Base-by-base conservation (phyloP, 2,329 filamentous ascomycete genomes). In the Colletotrichum paranaense region DNA sequence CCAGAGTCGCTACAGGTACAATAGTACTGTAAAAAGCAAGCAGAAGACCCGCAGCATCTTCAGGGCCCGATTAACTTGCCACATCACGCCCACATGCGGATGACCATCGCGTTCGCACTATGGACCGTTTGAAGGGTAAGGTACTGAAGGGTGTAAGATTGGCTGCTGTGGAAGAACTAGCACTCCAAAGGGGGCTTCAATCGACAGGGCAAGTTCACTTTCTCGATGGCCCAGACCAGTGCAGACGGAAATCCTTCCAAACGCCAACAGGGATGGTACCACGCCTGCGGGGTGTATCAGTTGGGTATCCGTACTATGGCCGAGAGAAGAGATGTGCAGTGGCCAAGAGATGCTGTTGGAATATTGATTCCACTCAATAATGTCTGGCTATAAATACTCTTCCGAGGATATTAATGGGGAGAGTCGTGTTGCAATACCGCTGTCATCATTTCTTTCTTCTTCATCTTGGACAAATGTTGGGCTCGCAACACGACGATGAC, bases 221-320 rank as follows among this genome's bases (percentile, higher is more conserved):
- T 19, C 19, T 49, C 42, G 19, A n/a, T 2, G 8, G 42, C 1
- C 42, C 3, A 8, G 42, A 4, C 8, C 19, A 49, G 19, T 49
- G 42, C 42, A n/a, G 42, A 49, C 42, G 19, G 42, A 3, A 49
- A 49, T 49, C 42, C 42, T 22, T n/a, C 38, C 5, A 19, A 42
- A 35, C 11, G 62, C 52, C n/a, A 53, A 26, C 46, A 63, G 62
- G 62, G 62, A 63, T 63, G 46, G 8, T 8, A 53, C 52, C 46
- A 24, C 6, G 32, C 46, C 46, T 38, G 62, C 28, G 62, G 62
- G 62, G 60, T 14, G 14, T 14, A 14, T 26, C 19, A 38, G 11
- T 35, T 30, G 9, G 60, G 19, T 26, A 42, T 42, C 38, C 38
- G 38, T 42, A 53, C n/a, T 30, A 28, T 46, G 42, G 42, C 28